Conservation (phyloP, 768 basidiomycete species). For the Podaxis carcinomalis region DNA sequence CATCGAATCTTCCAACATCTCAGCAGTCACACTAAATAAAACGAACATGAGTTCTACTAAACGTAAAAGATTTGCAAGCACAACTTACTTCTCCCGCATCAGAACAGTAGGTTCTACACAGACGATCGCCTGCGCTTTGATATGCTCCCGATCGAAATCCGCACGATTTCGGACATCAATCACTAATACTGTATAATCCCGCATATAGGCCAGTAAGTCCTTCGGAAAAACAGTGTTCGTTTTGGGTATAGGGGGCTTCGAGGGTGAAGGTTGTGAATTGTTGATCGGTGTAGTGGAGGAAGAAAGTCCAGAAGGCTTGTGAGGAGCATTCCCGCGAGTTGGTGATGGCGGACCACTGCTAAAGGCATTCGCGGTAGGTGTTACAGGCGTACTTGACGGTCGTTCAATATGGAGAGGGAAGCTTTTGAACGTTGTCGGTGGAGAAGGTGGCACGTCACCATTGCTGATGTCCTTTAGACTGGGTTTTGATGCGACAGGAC, state of each 20-base stretch:
- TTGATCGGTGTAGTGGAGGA: constrained; percentile 20
- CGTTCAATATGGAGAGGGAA: constrained; percentile 44
- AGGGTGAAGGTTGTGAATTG: constrained; percentile 31
- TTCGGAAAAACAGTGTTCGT: constrained; percentile 58
- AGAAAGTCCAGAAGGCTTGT: constrained; percentile 31
- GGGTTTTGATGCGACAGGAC: constrained; percentile 22
- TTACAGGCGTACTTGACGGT: constrained; percentile 69
- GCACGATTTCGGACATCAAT: constrained; percentile 80
- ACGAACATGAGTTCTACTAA: constrained; percentile 7
- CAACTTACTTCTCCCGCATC: constrained; percentile 58
- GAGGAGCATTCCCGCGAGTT: constrained; percentile 21
- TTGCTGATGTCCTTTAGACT: constrained; percentile 18
- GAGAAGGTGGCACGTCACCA: constrained; percentile 25
- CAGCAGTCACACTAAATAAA: constrained; percentile 53
- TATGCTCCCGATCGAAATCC: constrained; percentile 72
- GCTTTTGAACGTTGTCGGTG: constrained; percentile 29
- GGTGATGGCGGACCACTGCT: constrained; percentile 65
- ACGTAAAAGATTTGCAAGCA: neutral
- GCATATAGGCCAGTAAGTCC: constrained; percentile 55
- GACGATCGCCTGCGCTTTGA: constrained; percentile 63
- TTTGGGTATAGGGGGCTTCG: constrained; percentile 39
- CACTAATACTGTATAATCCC: constrained; percentile 59
- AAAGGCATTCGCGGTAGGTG: constrained; percentile 51
- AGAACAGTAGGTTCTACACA: constrained; percentile 85
- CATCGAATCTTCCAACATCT: constrained; percentile 71